These are phyloP conservation scores for Eutypella sp. DNA, from an alignment of 2,329 filamentous ascomycete species.

Conservation along the genomic window DNA sequence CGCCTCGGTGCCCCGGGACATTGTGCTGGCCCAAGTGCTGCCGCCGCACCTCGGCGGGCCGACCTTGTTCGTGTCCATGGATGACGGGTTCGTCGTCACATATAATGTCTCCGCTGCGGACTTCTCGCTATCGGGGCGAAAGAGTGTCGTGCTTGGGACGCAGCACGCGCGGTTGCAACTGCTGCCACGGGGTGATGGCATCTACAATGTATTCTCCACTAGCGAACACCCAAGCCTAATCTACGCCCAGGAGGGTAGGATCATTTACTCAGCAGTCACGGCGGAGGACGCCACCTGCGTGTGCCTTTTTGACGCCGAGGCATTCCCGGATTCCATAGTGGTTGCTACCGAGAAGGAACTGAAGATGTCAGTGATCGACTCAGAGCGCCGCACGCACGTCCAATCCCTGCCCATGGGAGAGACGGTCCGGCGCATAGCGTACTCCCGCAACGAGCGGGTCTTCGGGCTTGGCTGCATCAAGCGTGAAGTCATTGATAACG, in stretches of 20 bases:
- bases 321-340: slow-evolving; percentile 75
- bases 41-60: slow-evolving; percentile 53
- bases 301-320: slow-evolving; percentile 75
- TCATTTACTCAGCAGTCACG: slow-evolving; percentile 90
- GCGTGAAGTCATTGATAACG: slow-evolving; percentile 63
- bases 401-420: slow-evolving; percentile 73
- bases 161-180: slow-evolving; percentile 78
- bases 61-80: slow-evolving; percentile 83
- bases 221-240: slow-evolving; percentile 94
- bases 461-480: slow-evolving; percentile 87
- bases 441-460: slow-evolving; percentile 70
- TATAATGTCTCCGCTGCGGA: slow-evolving; percentile 63
- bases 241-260: slow-evolving; percentile 79
- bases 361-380: slow-evolving; percentile 76
- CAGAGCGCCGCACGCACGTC: slow-evolving; percentile 81
- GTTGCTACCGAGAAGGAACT: slow-evolving; percentile 74
- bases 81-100: slow-evolving; percentile 85
- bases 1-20: slow-evolving; percentile 75
- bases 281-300: slow-evolving; percentile 79
- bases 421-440: slow-evolving; percentile 81
- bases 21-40: slow-evolving; percentile 75
- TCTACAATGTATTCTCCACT: slow-evolving; percentile 83
- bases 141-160: slow-evolving; percentile 79
- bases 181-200: slow-evolving; percentile 61
- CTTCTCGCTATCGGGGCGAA: slow-evolving; percentile 65